These are phyloP conservation scores for Penicillium sp. DNA, from an alignment of 2,329 filamentous ascomycete species.

Conservation along the genomic window DNA sequence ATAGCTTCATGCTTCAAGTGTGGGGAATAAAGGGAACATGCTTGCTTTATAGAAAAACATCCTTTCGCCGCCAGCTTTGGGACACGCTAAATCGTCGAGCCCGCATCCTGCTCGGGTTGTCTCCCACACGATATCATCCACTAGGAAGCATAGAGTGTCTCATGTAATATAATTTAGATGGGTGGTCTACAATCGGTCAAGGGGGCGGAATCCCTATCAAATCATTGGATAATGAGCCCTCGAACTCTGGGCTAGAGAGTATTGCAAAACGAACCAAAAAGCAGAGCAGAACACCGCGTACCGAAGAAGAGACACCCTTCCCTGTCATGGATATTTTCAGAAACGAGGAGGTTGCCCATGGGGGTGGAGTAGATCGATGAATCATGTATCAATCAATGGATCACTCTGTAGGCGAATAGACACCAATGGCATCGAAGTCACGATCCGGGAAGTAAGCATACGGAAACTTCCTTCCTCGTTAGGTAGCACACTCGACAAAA, in stretches of 20 bases:
- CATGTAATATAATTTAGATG: conserved; percentile 4
- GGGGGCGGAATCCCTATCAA: neutral
- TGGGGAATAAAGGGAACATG: neutral
- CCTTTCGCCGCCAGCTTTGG: no score
- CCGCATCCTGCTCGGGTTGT: neutral
- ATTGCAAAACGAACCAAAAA: neutral
- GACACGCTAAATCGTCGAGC: no score
- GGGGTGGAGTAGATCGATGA: conserved; percentile 1
- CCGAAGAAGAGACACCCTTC: neutral
- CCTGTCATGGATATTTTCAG: conserved; percentile 2
- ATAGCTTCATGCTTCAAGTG: neutral
- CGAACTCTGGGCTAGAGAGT: neutral
- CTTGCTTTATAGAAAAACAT: neutral
- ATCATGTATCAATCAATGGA: neutral
- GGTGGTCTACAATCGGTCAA: neutral
- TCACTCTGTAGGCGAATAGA: conserved; percentile 11
- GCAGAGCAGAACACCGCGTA: neutral
- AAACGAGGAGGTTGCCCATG: conserved; percentile 6
- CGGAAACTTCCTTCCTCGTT: no score
- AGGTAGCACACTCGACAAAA: neutral
- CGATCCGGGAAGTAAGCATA: neutral
- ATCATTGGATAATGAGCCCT: neutral
- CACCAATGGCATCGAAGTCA: conserved; percentile 4
- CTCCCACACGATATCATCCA: neutral
- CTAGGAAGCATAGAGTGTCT: neutral